Percentiles rank a stretch among this genome's conserved stretches.
Evolutionary conservation across 306 rosid genomes (phyloP).

Genomic region (Alnus rubra): DNA sequence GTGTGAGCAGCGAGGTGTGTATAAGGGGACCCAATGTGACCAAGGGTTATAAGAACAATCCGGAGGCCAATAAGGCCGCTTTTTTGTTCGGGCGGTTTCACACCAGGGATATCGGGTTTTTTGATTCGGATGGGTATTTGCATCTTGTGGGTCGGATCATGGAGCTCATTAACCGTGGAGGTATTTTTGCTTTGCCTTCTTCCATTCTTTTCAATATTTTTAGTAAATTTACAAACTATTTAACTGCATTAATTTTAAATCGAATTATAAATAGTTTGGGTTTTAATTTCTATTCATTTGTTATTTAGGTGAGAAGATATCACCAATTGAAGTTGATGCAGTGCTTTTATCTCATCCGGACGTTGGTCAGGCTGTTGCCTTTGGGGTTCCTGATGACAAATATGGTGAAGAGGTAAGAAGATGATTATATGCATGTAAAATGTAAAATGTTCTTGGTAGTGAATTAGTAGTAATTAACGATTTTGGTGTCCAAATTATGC

Average conservation of each 20-base stretch:
- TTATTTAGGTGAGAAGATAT: slow-evolving; percentile 81
- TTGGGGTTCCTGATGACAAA: slow-evolving; percentile 84
- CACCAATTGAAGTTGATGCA: slow-evolving; percentile 91
- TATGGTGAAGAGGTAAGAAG: slow-evolving; percentile 85
- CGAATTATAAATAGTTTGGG: no score
- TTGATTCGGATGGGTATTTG: slow-evolving; percentile 84
- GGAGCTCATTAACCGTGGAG: slow-evolving; percentile 96
- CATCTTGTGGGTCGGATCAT: slow-evolving; percentile 93
- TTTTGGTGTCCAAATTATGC: slow-evolving; percentile 9
- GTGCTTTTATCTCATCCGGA: slow-evolving; percentile 72
- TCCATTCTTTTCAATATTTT: no score
- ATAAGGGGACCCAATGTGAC: slow-evolving; percentile 80
- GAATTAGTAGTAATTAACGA: no score
- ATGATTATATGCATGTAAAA: neutral
- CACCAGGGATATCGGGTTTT: slow-evolving; percentile 77
- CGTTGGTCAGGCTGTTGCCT: slow-evolving; percentile 76
- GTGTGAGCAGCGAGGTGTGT: slow-evolving; percentile 67
- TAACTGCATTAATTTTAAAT: no score
- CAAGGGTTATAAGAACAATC: slow-evolving; percentile 78
- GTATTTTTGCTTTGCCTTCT: slow-evolving; percentile 35
- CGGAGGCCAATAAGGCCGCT: slow-evolving; percentile 56
- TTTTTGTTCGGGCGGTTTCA: slow-evolving; percentile 84
- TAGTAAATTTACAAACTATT: no score
- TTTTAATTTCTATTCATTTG: neutral
- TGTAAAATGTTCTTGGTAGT: no score